phyloP scores from a whole-genome alignment of 2,329 filamentous ascomycete genomes.

The Penicillium crustosum region DNA sequence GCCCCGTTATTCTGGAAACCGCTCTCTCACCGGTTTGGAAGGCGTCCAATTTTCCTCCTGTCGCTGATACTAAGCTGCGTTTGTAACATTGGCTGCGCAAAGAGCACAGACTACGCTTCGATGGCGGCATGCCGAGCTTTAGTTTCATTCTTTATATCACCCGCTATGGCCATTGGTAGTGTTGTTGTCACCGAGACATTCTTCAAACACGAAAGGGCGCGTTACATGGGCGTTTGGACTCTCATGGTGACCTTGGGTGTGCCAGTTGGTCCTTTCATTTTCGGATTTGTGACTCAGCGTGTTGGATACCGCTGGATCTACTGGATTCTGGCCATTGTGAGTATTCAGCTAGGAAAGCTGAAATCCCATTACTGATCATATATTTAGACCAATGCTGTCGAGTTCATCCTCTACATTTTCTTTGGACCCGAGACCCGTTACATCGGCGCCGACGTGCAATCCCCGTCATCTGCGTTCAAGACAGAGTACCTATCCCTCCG shows the following conservation, averaged over 20 bases:
- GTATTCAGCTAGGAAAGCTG: slow-evolving; percentile 17
- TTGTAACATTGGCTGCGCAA: slow-evolving; percentile 56
- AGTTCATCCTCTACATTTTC: slow-evolving; percentile 57
- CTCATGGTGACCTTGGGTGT: slow-evolving; percentile 51
- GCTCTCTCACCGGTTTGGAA: slow-evolving; percentile 54
- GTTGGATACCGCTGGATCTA: slow-evolving; percentile 61
- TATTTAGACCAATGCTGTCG: slow-evolving; percentile 52
- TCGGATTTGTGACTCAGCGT: slow-evolving; percentile 50
- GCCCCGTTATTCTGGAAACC: slow-evolving; percentile 60
- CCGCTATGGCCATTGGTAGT: slow-evolving; percentile 54
- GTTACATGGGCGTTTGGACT: slow-evolving; percentile 60
- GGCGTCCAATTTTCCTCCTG: slow-evolving; percentile 56
- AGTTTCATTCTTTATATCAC: slow-evolving; percentile 55
- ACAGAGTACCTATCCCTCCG: slow-evolving; percentile 46
- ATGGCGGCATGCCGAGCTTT: slow-evolving; percentile 54
- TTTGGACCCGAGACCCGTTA: slow-evolving; percentile 57
- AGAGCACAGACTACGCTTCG: slow-evolving; percentile 49
- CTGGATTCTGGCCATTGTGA: slow-evolving; percentile 57
- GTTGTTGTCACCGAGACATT: slow-evolving; percentile 58
- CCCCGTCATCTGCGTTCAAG: slow-evolving; percentile 38
- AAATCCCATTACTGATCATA: slow-evolving; percentile 2
- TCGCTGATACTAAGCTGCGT: slow-evolving; percentile 50
- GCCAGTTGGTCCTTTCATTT: slow-evolving; percentile 41
- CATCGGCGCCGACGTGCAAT: slow-evolving; percentile 26
- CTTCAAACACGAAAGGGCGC: slow-evolving; percentile 54